A percentile compares a stretch with the other conserved stretches of the same genome.
Evolutionary conservation across 2,329 filamentous ascomycete species (phyloP).

Genomic region (Pezicula radicicola): DNA sequence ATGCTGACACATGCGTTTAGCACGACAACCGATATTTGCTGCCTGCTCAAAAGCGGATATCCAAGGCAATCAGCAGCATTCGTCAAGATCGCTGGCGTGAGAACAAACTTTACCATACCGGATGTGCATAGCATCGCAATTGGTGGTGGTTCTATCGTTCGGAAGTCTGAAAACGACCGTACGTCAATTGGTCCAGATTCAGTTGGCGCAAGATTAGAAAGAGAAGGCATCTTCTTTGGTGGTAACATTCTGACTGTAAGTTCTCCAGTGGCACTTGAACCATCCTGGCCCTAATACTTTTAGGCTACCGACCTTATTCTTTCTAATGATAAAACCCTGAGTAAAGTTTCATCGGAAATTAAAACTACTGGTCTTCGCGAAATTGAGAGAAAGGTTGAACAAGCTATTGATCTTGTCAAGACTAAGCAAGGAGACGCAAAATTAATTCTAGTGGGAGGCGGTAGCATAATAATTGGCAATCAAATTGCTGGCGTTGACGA

Average conservation of each 20-base stretch:
- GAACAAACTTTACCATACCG: conserved; percentile 57
- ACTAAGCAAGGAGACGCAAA: conserved; percentile 48
- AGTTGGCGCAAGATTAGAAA: conserved; percentile 48
- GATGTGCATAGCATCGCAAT: conserved; percentile 54
- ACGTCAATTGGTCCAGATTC: conserved; percentile 52
- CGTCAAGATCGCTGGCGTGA: conserved; percentile 54
- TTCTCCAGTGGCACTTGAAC: conserved; percentile 35
- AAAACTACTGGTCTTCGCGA: conserved; percentile 15
- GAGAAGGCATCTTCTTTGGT: conserved; percentile 49
- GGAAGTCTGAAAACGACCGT: conserved; percentile 40
- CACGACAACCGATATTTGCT: conserved; percentile 58
- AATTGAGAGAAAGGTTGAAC: conserved; percentile 42
- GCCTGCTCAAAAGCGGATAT: conserved; percentile 55
- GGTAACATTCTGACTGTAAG: conserved; percentile 50
- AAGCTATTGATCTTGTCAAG: conserved; percentile 53
- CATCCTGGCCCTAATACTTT: conserved; percentile 49
- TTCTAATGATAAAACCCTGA: conserved; percentile 3
- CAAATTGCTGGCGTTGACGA: conserved; percentile 47
- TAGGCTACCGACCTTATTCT: conserved; percentile 24
- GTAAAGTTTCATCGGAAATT: conserved; percentile 8
- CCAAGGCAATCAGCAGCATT: conserved; percentile 57
- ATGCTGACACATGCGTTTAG: conserved; percentile 23
- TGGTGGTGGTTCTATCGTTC: conserved; percentile 49
- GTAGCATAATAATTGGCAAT: conserved; percentile 44
- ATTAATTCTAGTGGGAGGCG: conserved; percentile 56